Evolutionary conservation across 441 rosid species (phyloP).

Genomic region (Mallotus japonicus): DNA sequence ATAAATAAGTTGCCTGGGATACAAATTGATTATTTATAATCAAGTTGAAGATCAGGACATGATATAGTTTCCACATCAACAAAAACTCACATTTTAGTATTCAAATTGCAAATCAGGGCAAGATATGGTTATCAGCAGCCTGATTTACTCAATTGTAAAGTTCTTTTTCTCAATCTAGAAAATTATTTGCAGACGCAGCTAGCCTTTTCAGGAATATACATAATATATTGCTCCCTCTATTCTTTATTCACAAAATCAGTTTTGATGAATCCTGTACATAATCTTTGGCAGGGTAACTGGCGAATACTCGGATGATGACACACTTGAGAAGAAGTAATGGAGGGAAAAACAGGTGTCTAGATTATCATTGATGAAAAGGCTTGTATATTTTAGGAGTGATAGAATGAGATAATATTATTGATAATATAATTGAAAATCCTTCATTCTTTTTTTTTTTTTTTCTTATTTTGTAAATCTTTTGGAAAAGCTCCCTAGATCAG

Average conservation of each 20-base stretch:
- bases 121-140: no score
- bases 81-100: no score
- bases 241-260: background rate
- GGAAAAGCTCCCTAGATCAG: background rate
- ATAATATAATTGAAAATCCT: background rate
- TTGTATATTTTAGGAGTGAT: constrained; percentile 1
- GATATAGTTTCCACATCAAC: no score
- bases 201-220: no score
- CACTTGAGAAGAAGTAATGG: background rate
- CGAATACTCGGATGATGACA: background rate
- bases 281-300: constrained; percentile 10
- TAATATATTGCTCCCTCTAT: background rate
- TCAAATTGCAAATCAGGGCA: background rate
- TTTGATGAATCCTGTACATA: background rate
- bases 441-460: background rate
- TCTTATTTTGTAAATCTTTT: background rate
- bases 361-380: no score
- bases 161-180: no score
- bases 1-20: background rate
- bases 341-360: no score
- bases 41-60: no score
- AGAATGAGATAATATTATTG: background rate
- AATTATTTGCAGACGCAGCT: background rate
- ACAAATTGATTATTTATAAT: background rate
- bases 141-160: no score